Evolutionary conservation across 2,329 filamentous ascomycete species (phyloP), one percentile per base, ranked within the genome.

Genomic region (Elsinoe arachidis): DNA sequence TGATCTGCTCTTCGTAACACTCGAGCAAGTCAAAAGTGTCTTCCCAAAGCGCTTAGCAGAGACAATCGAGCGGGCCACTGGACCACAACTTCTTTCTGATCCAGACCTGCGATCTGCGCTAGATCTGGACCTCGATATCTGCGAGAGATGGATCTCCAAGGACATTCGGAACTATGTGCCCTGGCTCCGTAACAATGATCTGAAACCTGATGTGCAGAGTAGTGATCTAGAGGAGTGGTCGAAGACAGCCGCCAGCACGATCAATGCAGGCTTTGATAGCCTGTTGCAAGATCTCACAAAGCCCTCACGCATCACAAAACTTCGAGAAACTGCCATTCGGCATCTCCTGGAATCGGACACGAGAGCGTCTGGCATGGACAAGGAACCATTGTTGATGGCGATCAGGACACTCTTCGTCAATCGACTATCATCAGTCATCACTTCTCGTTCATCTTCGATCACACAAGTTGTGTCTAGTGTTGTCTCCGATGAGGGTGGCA

Each of bases 161-260:
- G 89, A 95, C 60, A 87, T 96, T 41, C 82, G 82, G 47, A 87
- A 86, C 62, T 96, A 95, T 67, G 92, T 85, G 0, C 91, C 91
- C 0, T 96, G 90, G 74, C 87, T 95, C 35, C 84, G 88, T 30
- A 85, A 95, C 64, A 88, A 91, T 62, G 87, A 93, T 62, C 64
- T 78, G 4, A 66, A 72, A 21, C 61, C 67, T 30, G 57, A 68
- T 2, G 74, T 77, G 15, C 73, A 68, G 1, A 49, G 70, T 5
- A 71, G 74, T 58, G 71, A 66, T 17, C 65, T 75, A 53, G 60
- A 80, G 14, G 75, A 95, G 0, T 96, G 91, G 91, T 80, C 80
- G 6, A 76, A 83, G 44, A 79, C 87, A 47, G 81, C 85, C 38
- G 78, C 83, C 55, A 85, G 88, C 23, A 77, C 88, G 43, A 77